Evolutionary conservation across 2,329 filamentous ascomycete genomes (phyloP).

Genomic region (Fragosphaeria purpurea): DNA sequence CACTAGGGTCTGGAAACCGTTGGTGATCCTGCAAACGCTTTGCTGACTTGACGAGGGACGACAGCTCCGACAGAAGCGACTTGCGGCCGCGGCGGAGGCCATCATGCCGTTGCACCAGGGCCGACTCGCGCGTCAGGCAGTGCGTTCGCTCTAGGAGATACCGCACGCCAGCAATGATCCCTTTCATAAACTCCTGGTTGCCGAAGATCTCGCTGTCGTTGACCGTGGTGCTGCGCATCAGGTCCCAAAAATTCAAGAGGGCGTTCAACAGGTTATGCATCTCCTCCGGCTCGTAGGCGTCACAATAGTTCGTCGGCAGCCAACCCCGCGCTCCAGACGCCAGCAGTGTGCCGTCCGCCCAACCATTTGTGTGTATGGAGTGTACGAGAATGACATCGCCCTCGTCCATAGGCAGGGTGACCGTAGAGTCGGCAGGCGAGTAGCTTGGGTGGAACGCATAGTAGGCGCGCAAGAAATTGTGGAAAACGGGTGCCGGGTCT

Average conservation of each 20-base stretch:
- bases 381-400: conserved; percentile 91
- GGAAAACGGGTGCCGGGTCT: conserved; percentile 58
- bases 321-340: conserved; percentile 81
- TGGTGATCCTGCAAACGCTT: conserved; percentile 75
- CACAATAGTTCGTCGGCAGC: conserved; percentile 97
- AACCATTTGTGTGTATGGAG: conserved; percentile 95
- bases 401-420: conserved; percentile 79
- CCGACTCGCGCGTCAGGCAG: conserved; percentile 75
- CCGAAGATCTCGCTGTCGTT: conserved; percentile 71
- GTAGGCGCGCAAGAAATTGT: conserved; percentile 90
- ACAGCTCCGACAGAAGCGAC: conserved; percentile 78
- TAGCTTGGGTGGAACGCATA: conserved; percentile 81
- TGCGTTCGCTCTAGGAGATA: conserved; percentile 81
- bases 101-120: conserved; percentile 64
- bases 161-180: conserved; percentile 85
- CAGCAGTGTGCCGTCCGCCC: conserved; percentile 90
- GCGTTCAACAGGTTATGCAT: conserved; percentile 80
- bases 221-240: conserved; percentile 67
- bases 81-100: conserved; percentile 72
- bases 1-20: conserved; percentile 33
- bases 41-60: conserved; percentile 76
- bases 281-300: conserved; percentile 80
- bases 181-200: conserved; percentile 89
- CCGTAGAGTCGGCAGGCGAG: conserved; percentile 69
- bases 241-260: conserved; percentile 84